A percentile compares a stretch with the other conserved stretches of the same genome.
phyloP scores from a whole-genome alignment of 768 basidiomycete genomes.

The Boletus vinaceobasis region DNA sequence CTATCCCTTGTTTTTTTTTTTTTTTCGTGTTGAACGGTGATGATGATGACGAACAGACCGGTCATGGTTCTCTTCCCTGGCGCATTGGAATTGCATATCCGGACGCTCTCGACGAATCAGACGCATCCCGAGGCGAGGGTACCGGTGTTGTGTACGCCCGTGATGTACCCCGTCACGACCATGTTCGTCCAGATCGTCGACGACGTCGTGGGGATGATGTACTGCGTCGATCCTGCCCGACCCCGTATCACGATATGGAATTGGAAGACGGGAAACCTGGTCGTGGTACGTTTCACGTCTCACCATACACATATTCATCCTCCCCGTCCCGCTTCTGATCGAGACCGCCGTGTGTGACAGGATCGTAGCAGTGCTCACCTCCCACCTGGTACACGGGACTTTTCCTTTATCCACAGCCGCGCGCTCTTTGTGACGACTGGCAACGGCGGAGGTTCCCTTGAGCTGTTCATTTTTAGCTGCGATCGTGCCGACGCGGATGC shows the following conservation, averaged over 20 bases:
- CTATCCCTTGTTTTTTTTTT: background rate
- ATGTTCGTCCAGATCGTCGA: slow-evolving; percentile 50
- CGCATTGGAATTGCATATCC: slow-evolving; percentile 38
- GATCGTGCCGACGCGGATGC: background rate
- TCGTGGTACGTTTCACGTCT: slow-evolving; percentile 31
- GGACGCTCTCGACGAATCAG: slow-evolving; percentile 37
- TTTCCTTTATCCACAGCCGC: slow-evolving; percentile 44
- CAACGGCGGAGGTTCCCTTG: slow-evolving; percentile 35
- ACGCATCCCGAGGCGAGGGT: slow-evolving; percentile 37
- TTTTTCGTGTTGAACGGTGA: too few species aligned
- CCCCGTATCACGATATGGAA: slow-evolving; percentile 43
- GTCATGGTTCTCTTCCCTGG: slow-evolving; percentile 5
- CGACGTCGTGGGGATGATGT: slow-evolving; percentile 51
- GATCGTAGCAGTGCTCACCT: slow-evolving; percentile 22
- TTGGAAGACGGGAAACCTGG: slow-evolving; percentile 42
- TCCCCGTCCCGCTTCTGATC: background rate
- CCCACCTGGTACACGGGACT: slow-evolving; percentile 36
- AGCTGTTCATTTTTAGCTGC: slow-evolving; percentile 40
- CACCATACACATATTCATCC: background rate
- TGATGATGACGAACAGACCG: slow-evolving; percentile 1
- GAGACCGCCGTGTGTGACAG: slow-evolving; percentile 18
- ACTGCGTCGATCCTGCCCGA: slow-evolving; percentile 25
- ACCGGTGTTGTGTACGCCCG: slow-evolving; percentile 26
- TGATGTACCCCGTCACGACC: slow-evolving; percentile 22
- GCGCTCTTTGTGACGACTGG: slow-evolving; percentile 42